Conservation (phyloP, 768 basidiomycete genomes). For the Leccinum olivaceopallidum region DNA sequence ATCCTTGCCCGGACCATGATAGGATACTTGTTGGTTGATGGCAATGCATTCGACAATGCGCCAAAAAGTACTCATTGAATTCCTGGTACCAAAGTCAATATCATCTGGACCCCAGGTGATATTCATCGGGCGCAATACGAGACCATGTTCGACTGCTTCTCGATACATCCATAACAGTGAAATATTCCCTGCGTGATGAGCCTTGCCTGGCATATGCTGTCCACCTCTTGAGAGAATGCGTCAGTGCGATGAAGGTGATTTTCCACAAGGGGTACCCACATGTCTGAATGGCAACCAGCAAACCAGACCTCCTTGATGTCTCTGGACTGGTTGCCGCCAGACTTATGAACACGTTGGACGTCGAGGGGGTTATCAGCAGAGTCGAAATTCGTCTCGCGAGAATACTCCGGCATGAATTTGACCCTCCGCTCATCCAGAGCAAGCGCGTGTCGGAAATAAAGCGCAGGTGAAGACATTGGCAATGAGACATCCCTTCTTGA, state of each 20-base stretch:
- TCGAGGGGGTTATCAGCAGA: constrained; percentile 4
- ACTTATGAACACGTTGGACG: not conserved
- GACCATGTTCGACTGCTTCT: not conserved
- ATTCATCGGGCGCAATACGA: constrained; percentile 15
- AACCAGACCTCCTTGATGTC: constrained; percentile 36
- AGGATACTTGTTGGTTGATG: constrained; percentile 14
- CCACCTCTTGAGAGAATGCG: constrained; percentile 8
- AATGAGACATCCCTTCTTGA: constrained; percentile 43
- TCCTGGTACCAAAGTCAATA: constrained; percentile 13
- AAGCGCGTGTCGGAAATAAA: not conserved
- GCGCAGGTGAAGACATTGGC: constrained; percentile 54
- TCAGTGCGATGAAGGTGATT: not conserved
- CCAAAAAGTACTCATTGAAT: constrained; percentile 16
- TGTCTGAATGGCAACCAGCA: constrained; percentile 19
- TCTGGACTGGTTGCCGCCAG: not conserved
- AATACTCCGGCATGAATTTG: not conserved
- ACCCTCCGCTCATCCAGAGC: not conserved
- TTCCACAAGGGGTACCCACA: constrained; percentile 13
- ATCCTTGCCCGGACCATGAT: not conserved
- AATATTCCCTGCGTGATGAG: not conserved
- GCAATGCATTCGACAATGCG: constrained; percentile 7
- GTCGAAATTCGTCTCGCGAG: constrained; percentile 22
- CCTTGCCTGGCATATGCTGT: constrained; percentile 7
- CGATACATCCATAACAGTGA: not conserved
- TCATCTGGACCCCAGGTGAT: constrained; percentile 19